phyloP scores from a whole-genome alignment of 306 rosid species.

The Pachyrhizus erosus region DNA sequence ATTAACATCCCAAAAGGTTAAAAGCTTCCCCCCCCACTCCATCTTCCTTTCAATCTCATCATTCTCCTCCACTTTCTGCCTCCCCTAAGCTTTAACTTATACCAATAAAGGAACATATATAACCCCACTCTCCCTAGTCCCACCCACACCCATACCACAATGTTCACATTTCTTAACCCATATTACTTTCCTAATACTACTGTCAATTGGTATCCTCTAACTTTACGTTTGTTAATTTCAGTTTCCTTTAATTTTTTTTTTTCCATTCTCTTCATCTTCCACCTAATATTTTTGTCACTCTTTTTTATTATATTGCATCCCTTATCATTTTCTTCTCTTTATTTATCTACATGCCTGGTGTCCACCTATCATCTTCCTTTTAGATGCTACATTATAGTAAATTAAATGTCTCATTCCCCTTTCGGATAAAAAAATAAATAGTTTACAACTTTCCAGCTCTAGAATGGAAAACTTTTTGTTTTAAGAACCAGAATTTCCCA shows the following conservation, averaged over 20 bases:
- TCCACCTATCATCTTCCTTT: too few species aligned
- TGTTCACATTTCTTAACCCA: not conserved
- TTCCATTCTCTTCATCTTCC: not conserved
- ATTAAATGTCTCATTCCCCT: too few species aligned
- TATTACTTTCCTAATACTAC: not conserved
- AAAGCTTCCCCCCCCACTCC: constrained; percentile 27
- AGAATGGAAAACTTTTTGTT: too few species aligned
- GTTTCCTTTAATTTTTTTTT: too few species aligned
- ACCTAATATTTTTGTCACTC: too few species aligned
- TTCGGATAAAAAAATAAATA: too few species aligned
- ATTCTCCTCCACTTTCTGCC: constrained; percentile 37
- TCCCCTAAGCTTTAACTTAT: constrained; percentile 36
- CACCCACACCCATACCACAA: too few species aligned
- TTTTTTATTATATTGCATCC: not conserved
- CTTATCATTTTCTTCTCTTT: too few species aligned
- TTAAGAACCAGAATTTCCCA: too few species aligned
- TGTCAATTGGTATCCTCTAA: not conserved
- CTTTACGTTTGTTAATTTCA: not conserved
- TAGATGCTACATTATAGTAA: too few species aligned
- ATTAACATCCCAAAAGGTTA: not conserved
- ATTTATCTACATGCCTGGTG: too few species aligned
- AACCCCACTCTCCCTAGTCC: constrained; percentile 28
- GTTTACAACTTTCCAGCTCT: too few species aligned
- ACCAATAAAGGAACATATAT: constrained; percentile 32
- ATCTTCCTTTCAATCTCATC: constrained; percentile 41